phyloP scores from a whole-genome alignment of 2,329 filamentous ascomycete species.

The Fusarium sp. region DNA sequence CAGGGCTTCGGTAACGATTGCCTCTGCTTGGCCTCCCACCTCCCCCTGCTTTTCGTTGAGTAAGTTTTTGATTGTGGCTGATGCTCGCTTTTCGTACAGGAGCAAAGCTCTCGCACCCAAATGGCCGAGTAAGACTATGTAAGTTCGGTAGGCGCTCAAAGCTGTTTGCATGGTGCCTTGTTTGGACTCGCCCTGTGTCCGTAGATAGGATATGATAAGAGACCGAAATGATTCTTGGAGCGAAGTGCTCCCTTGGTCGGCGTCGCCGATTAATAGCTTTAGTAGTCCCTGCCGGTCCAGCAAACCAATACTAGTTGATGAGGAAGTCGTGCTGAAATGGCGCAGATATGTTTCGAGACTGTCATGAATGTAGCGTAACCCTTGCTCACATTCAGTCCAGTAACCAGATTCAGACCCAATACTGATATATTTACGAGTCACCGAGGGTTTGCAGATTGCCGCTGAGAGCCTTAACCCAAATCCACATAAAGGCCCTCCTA shows the following conservation, averaged over 20 bases:
- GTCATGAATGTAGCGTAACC: slow-evolving; percentile 41
- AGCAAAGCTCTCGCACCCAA: slow-evolving; percentile 52
- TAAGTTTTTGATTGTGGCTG: slow-evolving; percentile 13
- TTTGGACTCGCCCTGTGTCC: neutral
- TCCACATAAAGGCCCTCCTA: slow-evolving; percentile 50
- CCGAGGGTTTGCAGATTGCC: slow-evolving; percentile 42
- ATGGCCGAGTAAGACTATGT: slow-evolving; percentile 50
- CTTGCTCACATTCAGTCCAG: slow-evolving; percentile 29
- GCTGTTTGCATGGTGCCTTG: slow-evolving; percentile 4
- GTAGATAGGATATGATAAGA: slow-evolving; percentile 34
- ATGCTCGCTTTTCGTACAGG: slow-evolving; percentile 50
- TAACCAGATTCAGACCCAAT: slow-evolving; percentile 37
- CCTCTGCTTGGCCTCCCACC: slow-evolving; percentile 5
- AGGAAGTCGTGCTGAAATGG: slow-evolving; percentile 19
- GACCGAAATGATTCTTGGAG: slow-evolving; percentile 43
- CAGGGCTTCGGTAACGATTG: slow-evolving; percentile 29
- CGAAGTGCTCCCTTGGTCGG: slow-evolving; percentile 36
- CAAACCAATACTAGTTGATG: slow-evolving; percentile 9
- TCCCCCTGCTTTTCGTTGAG: neutral
- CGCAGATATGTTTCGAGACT: slow-evolving; percentile 37
- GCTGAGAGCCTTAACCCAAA: slow-evolving; percentile 52
- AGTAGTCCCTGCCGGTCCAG: slow-evolving; percentile 48
- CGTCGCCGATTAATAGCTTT: slow-evolving; percentile 49
- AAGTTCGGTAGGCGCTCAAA: slow-evolving; percentile 44
- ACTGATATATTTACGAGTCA: slow-evolving; percentile 46